These are phyloP conservation scores for Biancaea sappan DNA, from an alignment of 306 rosid species.

Conservation along the genomic window DNA sequence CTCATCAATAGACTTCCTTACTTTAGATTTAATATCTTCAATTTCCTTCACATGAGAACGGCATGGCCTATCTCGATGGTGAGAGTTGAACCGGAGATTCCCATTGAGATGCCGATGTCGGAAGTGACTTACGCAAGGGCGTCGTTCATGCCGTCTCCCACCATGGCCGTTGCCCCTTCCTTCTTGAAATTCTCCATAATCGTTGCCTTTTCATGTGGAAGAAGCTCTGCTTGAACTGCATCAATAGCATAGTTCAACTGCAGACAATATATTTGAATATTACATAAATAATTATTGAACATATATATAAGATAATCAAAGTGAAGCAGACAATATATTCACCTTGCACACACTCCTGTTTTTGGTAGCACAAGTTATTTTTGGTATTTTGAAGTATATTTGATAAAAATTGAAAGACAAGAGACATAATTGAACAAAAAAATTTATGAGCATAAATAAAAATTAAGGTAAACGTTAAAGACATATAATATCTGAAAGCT, in stretches of 20 bases:
- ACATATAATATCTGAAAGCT: too few species aligned
- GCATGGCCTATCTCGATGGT: constrained; percentile 73
- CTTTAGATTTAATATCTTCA: constrained; percentile 57
- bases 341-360: too few species aligned
- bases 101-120: constrained; percentile 91
- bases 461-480: too few species aligned
- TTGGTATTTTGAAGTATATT: too few species aligned
- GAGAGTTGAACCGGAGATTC: constrained; percentile 85
- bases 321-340: too few species aligned
- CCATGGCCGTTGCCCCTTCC: constrained; percentile 73
- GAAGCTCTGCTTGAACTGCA: constrained; percentile 72
- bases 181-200: constrained; percentile 57
- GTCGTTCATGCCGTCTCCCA: constrained; percentile 89
- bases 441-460: too few species aligned
- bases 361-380: too few species aligned
- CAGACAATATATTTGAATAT: background rate
- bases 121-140: constrained; percentile 92
- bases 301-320: too few species aligned
- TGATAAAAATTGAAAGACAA: too few species aligned
- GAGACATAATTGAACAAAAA: too few species aligned
- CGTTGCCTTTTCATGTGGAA: constrained; percentile 75
- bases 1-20: constrained; percentile 45
- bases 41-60: constrained; percentile 60
- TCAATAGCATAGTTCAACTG: constrained; percentile 70
- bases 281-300: too few species aligned